Evolutionary conservation across 164 flowering plant species (phyloP).

Genomic region (Pachysandra terminalis): DNA sequence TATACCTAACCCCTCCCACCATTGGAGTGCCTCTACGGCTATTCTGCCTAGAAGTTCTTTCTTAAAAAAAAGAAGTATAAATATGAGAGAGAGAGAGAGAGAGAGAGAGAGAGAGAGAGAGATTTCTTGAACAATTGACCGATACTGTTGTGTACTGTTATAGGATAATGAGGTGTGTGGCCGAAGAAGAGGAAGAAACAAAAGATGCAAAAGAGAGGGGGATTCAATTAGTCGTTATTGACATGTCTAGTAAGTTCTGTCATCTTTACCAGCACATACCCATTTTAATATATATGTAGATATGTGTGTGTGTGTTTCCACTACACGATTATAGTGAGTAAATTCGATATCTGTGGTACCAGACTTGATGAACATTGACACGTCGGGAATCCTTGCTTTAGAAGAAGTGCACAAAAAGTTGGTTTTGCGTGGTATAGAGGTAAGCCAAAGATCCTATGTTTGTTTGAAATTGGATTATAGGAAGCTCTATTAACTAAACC

Average conservation of each 20-base stretch:
- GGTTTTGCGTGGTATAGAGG: constrained; percentile 38
- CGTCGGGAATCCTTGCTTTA: constrained; percentile 54
- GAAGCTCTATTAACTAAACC: no score
- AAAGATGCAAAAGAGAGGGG: constrained; percentile 20
- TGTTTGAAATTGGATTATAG: no score
- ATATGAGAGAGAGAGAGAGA: constrained; percentile 5
- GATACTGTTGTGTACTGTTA: neutral
- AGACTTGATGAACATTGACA: constrained; percentile 66
- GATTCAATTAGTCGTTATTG: constrained; percentile 44
- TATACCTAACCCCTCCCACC: no score
- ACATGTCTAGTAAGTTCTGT: constrained; percentile 54
- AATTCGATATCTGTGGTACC: constrained; percentile 1
- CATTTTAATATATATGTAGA: no score
- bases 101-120: neutral
- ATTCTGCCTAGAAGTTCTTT: no score
- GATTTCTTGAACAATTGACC: neutral
- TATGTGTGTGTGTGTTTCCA: no score
- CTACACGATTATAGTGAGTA: no score
- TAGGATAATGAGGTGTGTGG: constrained; percentile 44
- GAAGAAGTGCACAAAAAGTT: constrained; percentile 59
- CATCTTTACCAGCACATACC: neutral
- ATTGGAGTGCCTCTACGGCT: no score
- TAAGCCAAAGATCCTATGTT: constrained; percentile 14
- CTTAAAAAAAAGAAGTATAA: no score
- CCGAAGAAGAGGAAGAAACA: constrained; percentile 30